Conservation (phyloP, 805 yeast species). For the Wickerhamiella kazuoi region DNA sequence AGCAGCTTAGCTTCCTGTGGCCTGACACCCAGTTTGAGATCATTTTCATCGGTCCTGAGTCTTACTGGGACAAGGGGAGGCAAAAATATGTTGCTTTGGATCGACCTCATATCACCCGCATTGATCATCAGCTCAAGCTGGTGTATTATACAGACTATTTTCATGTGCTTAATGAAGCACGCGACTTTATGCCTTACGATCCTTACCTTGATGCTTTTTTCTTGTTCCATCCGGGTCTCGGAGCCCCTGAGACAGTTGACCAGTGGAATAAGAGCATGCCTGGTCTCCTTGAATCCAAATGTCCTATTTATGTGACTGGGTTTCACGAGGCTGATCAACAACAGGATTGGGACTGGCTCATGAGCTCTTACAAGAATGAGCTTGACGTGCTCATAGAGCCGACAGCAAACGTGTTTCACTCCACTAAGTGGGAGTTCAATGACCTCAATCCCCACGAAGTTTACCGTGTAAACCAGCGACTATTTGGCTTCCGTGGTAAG, state of each 20-base stretch:
- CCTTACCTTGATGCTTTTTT: slow-evolving; percentile 89
- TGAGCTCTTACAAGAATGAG: slow-evolving; percentile 44
- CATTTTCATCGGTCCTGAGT: slow-evolving; percentile 90
- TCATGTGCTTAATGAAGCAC: slow-evolving; percentile 76
- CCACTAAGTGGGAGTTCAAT: slow-evolving; percentile 88
- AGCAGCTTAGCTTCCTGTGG: slow-evolving; percentile 70
- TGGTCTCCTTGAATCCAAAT: slow-evolving; percentile 79
- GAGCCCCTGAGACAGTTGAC: slow-evolving; percentile 59
- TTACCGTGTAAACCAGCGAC: slow-evolving; percentile 74
- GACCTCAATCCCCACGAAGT: slow-evolving; percentile 86
- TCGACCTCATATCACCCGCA: slow-evolving; percentile 36
- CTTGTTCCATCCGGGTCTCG: slow-evolving; percentile 89
- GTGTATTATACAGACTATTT: slow-evolving; percentile 81
- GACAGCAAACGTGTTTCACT: slow-evolving; percentile 53
- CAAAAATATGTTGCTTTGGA: slow-evolving; percentile 41
- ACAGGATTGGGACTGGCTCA: slow-evolving; percentile 58
- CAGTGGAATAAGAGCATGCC: slow-evolving; percentile 75
- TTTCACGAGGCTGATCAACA: slow-evolving; percentile 57
- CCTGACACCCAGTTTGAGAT: slow-evolving; percentile 71
- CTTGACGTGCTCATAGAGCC: slow-evolving; percentile 64
- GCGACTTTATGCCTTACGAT: slow-evolving; percentile 94
- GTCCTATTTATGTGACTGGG: slow-evolving; percentile 82
- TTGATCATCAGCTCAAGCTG: slow-evolving; percentile 56
- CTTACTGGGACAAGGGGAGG: slow-evolving; percentile 56
- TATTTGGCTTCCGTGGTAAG: slow-evolving; percentile 90